Conservation (phyloP, 306 rosid genomes). For the Geum urbanum region DNA sequence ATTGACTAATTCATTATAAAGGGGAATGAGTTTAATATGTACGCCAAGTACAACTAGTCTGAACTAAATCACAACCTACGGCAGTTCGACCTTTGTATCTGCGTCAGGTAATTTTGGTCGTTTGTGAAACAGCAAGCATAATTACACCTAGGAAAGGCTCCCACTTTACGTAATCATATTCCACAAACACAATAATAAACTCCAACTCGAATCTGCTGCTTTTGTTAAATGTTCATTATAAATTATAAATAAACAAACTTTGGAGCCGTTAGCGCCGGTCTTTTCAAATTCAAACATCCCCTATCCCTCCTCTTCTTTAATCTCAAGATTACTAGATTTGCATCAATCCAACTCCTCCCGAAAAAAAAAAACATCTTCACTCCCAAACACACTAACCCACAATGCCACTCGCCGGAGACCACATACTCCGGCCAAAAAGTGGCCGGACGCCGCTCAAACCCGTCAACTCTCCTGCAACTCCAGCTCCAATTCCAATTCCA, state of each 20-base stretch:
- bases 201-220: constrained; percentile 4
- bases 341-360: background rate
- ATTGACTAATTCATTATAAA: too few relatives aligned
- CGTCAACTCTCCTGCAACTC: constrained; percentile 41
- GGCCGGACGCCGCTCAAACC: constrained; percentile 7
- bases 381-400: background rate
- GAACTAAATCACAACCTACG: too few relatives aligned
- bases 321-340: background rate
- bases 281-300: constrained; percentile 63
- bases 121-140: background rate
- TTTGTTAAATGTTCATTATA: too few relatives aligned
- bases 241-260: constrained; percentile 12
- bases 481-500: background rate
- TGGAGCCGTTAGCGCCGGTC: constrained; percentile 87
- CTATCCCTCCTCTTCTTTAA: background rate
- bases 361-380: background rate
- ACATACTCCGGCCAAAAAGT: constrained; percentile 32
- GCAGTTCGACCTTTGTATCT: background rate
- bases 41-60: too few relatives aligned
- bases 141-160: background rate
- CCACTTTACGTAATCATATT: background rate
- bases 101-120: background rate
- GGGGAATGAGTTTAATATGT: too few relatives aligned
- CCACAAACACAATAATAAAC: background rate
- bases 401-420: constrained; percentile 37